These are phyloP conservation scores for Macrolepiota dolichaula DNA, from an alignment of 768 basidiomycete species.

Conservation along the genomic window DNA sequence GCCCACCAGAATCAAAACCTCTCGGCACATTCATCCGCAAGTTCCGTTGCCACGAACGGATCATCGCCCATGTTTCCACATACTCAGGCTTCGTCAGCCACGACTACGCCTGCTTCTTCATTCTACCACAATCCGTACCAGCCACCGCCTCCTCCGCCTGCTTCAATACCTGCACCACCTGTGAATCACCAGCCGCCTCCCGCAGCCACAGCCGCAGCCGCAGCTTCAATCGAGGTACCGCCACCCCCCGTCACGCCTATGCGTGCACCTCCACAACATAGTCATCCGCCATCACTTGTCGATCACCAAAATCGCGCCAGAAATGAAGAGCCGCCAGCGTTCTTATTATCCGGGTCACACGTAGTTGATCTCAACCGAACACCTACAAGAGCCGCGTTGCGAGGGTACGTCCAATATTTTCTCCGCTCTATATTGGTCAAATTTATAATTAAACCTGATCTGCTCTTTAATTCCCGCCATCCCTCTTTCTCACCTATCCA, in stretches of 20 bases:
- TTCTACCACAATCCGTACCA: background rate
- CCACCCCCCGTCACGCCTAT: background rate
- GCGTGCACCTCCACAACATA: background rate
- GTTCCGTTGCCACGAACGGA: conserved; percentile 12
- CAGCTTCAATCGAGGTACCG: background rate
- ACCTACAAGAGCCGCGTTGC: conserved; percentile 22
- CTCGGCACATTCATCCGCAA: conserved; percentile 10
- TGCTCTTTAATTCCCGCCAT: background rate
- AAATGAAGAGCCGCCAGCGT: background rate
- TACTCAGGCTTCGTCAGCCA: background rate
- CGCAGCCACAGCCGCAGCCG: background rate
- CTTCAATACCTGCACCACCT: background rate
- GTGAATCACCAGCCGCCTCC: background rate
- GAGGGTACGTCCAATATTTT: conserved; percentile 27
- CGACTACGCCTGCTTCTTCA: conserved; percentile 4
- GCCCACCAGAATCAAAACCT: background rate
- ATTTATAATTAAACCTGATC: background rate
- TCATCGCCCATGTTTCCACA: conserved; percentile 5
- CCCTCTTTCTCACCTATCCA: background rate
- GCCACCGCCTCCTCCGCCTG: background rate
- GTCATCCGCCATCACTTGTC: background rate
- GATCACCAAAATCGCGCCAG: background rate
- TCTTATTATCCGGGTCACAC: conserved; percentile 1
- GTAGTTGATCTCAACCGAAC: conserved; percentile 6
- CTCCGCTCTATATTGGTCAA: background rate